These are phyloP conservation scores for Populus hybrid DNA, from an alignment of 441 rosid genomes.

Conservation along the genomic window DNA sequence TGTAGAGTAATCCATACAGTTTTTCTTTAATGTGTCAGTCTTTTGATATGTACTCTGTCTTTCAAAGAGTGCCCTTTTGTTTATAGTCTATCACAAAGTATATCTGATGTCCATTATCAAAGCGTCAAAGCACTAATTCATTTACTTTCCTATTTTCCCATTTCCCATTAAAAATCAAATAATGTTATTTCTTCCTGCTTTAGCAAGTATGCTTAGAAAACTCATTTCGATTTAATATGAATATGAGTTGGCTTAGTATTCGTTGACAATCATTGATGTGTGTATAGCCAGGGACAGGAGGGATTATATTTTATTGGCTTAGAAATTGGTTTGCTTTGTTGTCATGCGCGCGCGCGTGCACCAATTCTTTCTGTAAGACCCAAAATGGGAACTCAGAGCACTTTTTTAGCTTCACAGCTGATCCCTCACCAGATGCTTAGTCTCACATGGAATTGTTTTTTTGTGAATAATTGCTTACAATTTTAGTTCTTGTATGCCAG, in stretches of 20 bases:
- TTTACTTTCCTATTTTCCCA: not conserved
- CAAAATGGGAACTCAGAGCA: not conserved
- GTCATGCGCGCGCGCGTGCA: no score
- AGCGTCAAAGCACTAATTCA: not conserved
- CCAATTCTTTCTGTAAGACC: not conserved
- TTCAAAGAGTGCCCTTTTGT: not conserved
- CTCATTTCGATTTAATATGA: not conserved
- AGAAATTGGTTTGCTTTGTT: no score
- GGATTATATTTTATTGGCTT: not conserved
- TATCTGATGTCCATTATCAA: not conserved
- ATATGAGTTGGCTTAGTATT: not conserved
- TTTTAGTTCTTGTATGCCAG: constrained; percentile 6
- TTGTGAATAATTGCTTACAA: not conserved
- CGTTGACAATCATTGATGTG: not conserved
- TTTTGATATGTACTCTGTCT: not conserved
- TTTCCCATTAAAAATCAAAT: not conserved
- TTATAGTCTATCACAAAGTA: not conserved
- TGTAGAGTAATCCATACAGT: not conserved
- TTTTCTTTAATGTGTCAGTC: not conserved
- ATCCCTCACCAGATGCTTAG: not conserved
- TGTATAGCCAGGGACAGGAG: not conserved
- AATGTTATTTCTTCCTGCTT: not conserved
- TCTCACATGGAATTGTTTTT: not conserved
- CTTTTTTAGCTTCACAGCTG: not conserved
- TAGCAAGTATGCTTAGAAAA: not conserved